Evolutionary conservation across 2,329 filamentous ascomycete species (phyloP).

Genomic region (Spiromastix sp.): DNA sequence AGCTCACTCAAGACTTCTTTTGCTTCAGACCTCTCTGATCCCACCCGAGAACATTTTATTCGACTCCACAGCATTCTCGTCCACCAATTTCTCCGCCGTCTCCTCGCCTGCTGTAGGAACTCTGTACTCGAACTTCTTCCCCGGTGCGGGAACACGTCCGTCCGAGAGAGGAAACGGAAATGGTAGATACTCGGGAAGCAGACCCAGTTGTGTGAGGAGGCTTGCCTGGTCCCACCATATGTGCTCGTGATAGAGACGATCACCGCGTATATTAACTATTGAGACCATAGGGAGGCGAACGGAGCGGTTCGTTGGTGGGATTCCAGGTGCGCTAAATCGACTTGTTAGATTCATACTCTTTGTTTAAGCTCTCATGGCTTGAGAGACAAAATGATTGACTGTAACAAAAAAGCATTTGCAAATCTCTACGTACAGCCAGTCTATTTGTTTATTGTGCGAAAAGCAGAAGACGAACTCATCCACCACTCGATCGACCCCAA

Average conservation of each 20-base stretch:
- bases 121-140: constrained; percentile 45
- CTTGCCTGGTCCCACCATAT: constrained; percentile 55
- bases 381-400: too few relatives aligned
- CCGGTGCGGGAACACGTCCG: constrained; percentile 24
- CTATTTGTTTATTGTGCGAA: constrained; percentile 45
- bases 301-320: constrained; percentile 44
- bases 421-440: constrained; percentile 46
- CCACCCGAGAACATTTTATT: constrained; percentile 47
- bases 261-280: constrained; percentile 44
- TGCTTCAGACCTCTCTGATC: constrained; percentile 18
- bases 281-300: constrained; percentile 49
- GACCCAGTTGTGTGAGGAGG: constrained; percentile 48
- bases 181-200: constrained; percentile 53
- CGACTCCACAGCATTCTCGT: constrained; percentile 39
- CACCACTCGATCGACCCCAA: constrained; percentile 48
- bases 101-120: constrained; percentile 52
- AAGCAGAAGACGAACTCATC: constrained; percentile 50
- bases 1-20: too few relatives aligned
- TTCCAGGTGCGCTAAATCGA: constrained; percentile 40
- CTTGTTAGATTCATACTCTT: neutral
- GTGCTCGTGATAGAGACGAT: constrained; percentile 43
- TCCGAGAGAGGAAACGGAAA: constrained; percentile 47
- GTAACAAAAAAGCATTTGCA: too few relatives aligned
- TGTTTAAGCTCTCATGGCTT: too few relatives aligned
- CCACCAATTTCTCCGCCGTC: constrained; percentile 40